Conservation (phyloP, 495 filamentous ascomycete genomes). For the Cudoniella acicularis region DNA sequence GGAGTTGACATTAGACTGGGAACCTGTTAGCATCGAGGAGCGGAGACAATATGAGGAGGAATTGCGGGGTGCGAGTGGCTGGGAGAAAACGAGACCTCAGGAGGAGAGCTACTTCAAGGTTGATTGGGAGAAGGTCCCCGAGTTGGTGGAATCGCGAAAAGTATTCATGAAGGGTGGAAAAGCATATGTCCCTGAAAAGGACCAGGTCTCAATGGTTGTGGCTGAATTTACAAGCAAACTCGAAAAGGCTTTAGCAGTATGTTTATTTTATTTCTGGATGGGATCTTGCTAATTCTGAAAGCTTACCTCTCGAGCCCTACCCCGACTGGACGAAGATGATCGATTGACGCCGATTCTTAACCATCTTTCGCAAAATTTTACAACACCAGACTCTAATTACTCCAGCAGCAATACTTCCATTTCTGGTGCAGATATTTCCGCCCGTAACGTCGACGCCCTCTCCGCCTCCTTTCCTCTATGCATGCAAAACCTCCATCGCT, state of each 20-base stretch:
- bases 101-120: conserved; percentile 91
- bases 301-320: conserved; percentile 84
- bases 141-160: conserved; percentile 74
- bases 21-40: conserved; percentile 75
- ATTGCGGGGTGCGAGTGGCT: conserved; percentile 47
- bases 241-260: conserved; percentile 77
- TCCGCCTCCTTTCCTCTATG: conserved; percentile 88
- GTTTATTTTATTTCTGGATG: conserved; percentile 13
- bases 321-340: conserved; percentile 94
- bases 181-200: conserved; percentile 85
- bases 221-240: conserved; percentile 76
- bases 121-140: conserved; percentile 89
- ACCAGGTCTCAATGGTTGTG: conserved; percentile 84
- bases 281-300: conserved; percentile 33
- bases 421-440: conserved; percentile 56
- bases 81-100: conserved; percentile 40
- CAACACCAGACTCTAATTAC: conserved; percentile 81
- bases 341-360: conserved; percentile 89
- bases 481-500: conserved; percentile 86
- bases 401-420: conserved; percentile 47
- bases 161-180: conserved; percentile 78
- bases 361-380: conserved; percentile 89
- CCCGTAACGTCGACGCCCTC: conserved; percentile 76
- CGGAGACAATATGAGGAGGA: conserved; percentile 37
- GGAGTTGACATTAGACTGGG: conserved; percentile 74